Evolutionary conservation across 2,329 filamentous ascomycete genomes (phyloP), one percentile per base, ranked within the genome.

Genomic region (Aspergillus aculeatinus): DNA sequence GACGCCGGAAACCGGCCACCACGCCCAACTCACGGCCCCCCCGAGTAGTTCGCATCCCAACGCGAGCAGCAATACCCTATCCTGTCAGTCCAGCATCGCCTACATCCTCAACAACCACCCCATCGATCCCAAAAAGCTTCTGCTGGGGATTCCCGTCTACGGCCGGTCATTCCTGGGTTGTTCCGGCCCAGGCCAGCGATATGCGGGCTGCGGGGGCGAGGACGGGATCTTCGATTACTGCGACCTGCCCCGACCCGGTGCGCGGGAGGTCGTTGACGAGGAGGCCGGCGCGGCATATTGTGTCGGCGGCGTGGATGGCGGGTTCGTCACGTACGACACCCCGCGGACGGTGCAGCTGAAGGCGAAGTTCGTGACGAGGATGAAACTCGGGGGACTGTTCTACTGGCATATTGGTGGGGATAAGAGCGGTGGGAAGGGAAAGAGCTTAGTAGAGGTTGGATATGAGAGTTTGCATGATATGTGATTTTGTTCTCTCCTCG

Each of bases 351-450:
- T 94, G 35, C 83, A 83, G 74, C 83, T 87, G 73, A 95, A 95
- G 77, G 91, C 89, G 1, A 79, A 81, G 6, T 94, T 88, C 72
- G 90, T 87, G 73, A 88, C 86, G 68, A 84, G 89, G 67, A 87
- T 88, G 67, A 83, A 84, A 29, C 79, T 95, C 19, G 90, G 87
- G 29, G 91, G 91, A 0, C 76, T 95, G 9, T 94, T 92, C 73
- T 95, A 93, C 75, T 93, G 89, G 89, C 87, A 89, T 56, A 89
- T 87, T n/a, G 88, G 89, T 14, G 86, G 85, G 3, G 91, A 95
- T 77, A 83, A 84, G 7, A 72, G 76, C n/a, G 83, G 80, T 2
- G 66, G 73, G 7, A 77, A 82, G 65, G 89, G 87, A 9, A 77
- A 82, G 65, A 89, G 87, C 69, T 69, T 90, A 61, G 83, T 89